Percentiles rank a stretch among this genome's conserved stretches.
Evolutionary conservation across 306 rosid species (phyloP).

Genomic region (Sesbania bispinosa): DNA sequence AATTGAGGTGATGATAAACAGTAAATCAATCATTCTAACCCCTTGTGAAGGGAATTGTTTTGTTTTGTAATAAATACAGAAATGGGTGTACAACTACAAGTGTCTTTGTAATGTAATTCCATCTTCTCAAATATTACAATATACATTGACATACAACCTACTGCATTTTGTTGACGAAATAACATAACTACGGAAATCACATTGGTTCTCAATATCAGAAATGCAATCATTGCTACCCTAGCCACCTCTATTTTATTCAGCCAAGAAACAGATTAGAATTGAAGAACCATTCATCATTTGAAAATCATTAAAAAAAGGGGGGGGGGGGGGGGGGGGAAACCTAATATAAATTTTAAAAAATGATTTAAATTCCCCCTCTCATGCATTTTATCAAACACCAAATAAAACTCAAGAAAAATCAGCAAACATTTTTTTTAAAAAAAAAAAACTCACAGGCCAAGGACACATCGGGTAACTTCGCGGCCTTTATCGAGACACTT

Average conservation of each 20-base stretch:
- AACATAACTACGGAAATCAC: neutral
- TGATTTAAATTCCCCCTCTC: neutral
- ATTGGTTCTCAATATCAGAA: neutral
- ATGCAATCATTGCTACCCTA: neutral
- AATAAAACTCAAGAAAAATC: neutral
- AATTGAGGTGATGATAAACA: neutral
- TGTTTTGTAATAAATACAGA: neutral
- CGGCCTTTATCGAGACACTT: conserved; percentile 90
- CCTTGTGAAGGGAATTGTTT: neutral
- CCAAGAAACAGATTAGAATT: neutral
- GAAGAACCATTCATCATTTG: neutral
- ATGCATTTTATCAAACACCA: neutral
- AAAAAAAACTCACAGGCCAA: conserved; percentile 56
- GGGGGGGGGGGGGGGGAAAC: too few species aligned
- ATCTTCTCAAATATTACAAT: neutral
- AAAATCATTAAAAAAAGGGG: neutral
- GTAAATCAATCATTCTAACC: neutral
- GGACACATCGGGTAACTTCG: conserved; percentile 88
- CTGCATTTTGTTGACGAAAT: neutral
- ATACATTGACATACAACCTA: conserved; percentile 1
- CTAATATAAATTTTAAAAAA: neutral
- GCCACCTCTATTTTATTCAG: neutral
- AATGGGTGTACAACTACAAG: neutral
- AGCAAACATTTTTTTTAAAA: neutral
- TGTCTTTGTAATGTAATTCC: neutral